Evolutionary conservation across 768 basidiomycete genomes (phyloP), one percentile per base, ranked within the genome.

Genomic region (Chiua virens): DNA sequence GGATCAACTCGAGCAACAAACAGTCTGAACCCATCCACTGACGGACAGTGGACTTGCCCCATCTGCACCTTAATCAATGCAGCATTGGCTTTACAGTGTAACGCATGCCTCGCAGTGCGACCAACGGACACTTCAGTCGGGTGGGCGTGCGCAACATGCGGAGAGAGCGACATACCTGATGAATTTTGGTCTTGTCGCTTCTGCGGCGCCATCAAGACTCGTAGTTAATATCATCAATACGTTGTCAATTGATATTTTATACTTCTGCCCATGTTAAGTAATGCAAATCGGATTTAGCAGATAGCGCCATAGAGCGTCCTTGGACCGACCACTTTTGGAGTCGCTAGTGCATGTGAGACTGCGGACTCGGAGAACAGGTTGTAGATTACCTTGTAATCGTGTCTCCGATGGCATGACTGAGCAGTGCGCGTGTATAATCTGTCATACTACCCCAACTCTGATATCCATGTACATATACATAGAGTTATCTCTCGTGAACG

Each of bases 111-210:
- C 17, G 53, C 72, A 8, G 54, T 70, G 35, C 66, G 73, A 45
- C 77, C 80, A 5, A 57, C 53, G 44, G 59, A 72, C 65, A 49
- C 57, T 52, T 58, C 40, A 32, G 65, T 64, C 36, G 80, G 79
- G 3, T 93, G 90, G 89, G 72, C 72, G 20, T 92, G 89, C 62
- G 64, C 73, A 11, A 69, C 73, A 20, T 93, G 89, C 55, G 81
- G 83, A 21, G 80, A 86, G 64, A 65, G 62, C 30, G 82, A 78
- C 22, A 86, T 83, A 66, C 76, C 79, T 3, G 78, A 80, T 54
- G 76, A 83, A 20, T 78, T 82, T 53, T 93, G 87, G 89, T 85
- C 82, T 42, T 94, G 92, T 72, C 68, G 70, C 15, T 78, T 75
- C 48, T 94, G 91, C 63, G 89, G 89, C 15, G 70, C 73, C 18